Base-by-base conservation (phyloP, 805 yeast species). In the Tetrapisispora iriomotensis region DNA sequence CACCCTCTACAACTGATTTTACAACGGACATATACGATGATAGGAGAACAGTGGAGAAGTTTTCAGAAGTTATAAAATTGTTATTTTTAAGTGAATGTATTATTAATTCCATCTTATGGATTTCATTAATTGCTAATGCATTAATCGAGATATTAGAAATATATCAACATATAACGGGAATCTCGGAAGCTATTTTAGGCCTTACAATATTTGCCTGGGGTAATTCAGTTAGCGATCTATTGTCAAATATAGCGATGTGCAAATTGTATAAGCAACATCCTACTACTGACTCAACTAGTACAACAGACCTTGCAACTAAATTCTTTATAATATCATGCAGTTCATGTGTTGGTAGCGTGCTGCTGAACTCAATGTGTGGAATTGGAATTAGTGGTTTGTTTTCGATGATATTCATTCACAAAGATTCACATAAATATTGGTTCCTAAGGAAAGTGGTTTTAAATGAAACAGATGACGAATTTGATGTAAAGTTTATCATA, bases 181-280 rank as follows among this genome's bases (percentile, higher is more conserved):
- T 90, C 6, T 76, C 88, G 9, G 94, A 88, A 43, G 88, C 92
- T 1, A 72, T 90, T 8, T 60, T 92, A 26, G 99, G 98, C 0
- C 65, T 90, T n/a, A 90, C 97, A 0, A 70, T 92, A 0, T 83
- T 92, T 60, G 96, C 98, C 0, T 64, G 90, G 45, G 98, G 99
- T 3, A 94, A 92, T 55, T 90, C 96, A 0, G 66, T 85, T 3
- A 95, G 97, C 12, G 99, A 92, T 54, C 65, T 90, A 37, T 77
- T 92, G 3, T 81, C 96, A 0, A 87, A 92, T 51, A 62, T 82
- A 25, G 83, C 95, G 0, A 74, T 92, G 40, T 92, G 96, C 4
- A 67, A 66, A 42, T 70, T 86, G 5, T 60, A 61, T 41, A 46
- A 49, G 12, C 54, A 53, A 29, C 35, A 45, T 19, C 60, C 63